Evolutionary conservation across 768 basidiomycete genomes (phyloP).

Genomic region (Phanerochaete sordida): DNA sequence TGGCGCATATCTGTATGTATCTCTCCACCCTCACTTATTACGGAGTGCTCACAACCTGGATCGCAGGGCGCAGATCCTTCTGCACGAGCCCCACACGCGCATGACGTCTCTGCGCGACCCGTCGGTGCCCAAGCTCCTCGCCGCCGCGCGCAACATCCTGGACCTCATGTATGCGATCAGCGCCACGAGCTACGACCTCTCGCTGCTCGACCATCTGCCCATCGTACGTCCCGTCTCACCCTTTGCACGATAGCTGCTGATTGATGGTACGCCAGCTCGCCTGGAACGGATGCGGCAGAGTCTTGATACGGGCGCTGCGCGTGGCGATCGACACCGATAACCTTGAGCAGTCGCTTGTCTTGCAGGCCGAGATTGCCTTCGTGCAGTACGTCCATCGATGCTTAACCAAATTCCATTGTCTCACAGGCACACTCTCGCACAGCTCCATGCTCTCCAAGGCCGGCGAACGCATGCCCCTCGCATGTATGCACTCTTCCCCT

Average conservation of each 20-base stretch:
- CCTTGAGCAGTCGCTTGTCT: conserved; percentile 49
- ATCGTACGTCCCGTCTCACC: conserved; percentile 40
- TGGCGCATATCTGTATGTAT: conserved; percentile 16
- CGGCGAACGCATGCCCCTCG: conserved; percentile 42
- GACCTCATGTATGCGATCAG: conserved; percentile 63
- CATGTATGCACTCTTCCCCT: conserved; percentile 42
- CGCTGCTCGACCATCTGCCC: conserved; percentile 64
- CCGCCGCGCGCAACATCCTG: conserved; percentile 61
- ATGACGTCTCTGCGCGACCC: conserved; percentile 54
- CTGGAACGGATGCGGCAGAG: conserved; percentile 68
- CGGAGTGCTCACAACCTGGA: not conserved
- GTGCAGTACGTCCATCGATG: conserved; percentile 45
- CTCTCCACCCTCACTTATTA: not conserved
- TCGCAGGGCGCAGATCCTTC: conserved; percentile 58
- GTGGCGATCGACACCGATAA: conserved; percentile 58
- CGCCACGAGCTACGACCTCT: conserved; percentile 71
- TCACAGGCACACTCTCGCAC: not conserved
- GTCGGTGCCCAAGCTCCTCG: conserved; percentile 64
- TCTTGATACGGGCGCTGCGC: conserved; percentile 62
- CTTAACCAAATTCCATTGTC: not conserved
- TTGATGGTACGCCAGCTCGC: conserved; percentile 12
- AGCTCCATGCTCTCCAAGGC: conserved; percentile 57
- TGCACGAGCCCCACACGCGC: conserved; percentile 78
- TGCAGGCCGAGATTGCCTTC: conserved; percentile 66
- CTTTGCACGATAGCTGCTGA: not conserved